phyloP scores from a whole-genome alignment of 2,329 filamentous ascomycete species.

The Trichoderma sp. region DNA sequence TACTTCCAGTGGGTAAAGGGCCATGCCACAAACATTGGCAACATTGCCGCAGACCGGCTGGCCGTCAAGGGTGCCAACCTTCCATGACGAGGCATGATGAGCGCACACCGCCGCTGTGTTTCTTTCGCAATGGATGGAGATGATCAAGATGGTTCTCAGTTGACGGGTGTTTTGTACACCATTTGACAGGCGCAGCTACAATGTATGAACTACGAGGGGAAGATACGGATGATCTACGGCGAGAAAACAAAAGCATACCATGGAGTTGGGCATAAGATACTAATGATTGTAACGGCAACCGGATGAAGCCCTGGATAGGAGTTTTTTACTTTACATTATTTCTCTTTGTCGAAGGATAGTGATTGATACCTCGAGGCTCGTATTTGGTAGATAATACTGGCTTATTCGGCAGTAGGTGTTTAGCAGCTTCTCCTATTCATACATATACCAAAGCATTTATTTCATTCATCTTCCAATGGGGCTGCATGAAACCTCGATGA shows the following conservation, averaged over 20 bases:
- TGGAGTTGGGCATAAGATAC: conserved; percentile 15
- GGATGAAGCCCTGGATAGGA: background rate
- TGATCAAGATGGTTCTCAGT: background rate
- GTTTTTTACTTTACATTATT: background rate
- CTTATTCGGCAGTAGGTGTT: background rate
- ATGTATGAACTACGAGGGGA: background rate
- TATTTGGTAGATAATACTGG: background rate
- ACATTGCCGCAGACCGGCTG: conserved; percentile 77
- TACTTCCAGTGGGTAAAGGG: conserved; percentile 90
- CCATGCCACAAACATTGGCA: conserved; percentile 73
- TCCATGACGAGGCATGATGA: conserved; percentile 30
- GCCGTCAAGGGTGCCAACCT: conserved; percentile 59
- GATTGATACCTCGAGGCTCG: background rate
- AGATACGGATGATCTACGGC: background rate
- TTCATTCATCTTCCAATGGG: background rate
- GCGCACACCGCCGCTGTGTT: background rate
- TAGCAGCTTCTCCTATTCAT: background rate
- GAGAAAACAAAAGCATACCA: background rate
- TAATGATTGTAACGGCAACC: conserved; percentile 19
- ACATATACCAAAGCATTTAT: background rate
- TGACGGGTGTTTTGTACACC: background rate
- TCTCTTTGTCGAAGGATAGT: background rate
- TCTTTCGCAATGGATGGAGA: background rate
- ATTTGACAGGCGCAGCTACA: background rate
- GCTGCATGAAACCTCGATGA: background rate